Evolutionary conservation across 2,329 filamentous ascomycete genomes (phyloP).

Genomic region (Fusarium sp.): DNA sequence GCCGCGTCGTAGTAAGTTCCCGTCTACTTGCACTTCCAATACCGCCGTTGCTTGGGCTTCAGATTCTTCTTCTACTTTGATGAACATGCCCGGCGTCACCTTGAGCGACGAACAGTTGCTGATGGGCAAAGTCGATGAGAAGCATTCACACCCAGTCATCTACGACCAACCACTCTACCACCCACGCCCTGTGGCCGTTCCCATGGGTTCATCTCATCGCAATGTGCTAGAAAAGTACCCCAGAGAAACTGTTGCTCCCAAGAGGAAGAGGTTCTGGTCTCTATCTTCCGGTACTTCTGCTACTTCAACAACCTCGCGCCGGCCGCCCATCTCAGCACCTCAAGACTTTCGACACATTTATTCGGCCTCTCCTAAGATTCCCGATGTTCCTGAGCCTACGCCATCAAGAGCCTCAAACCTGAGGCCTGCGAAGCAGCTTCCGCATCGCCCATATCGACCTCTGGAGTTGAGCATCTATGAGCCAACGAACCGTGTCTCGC

Average conservation of each 20-base stretch:
- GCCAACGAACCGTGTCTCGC: conserved; percentile 56
- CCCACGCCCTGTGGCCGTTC: conserved; percentile 42
- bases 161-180: conserved; percentile 44
- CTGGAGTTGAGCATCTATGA: conserved; percentile 64
- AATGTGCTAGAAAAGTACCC: conserved; percentile 40
- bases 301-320: conserved; percentile 52
- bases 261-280: conserved; percentile 57
- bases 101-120: conserved; percentile 44
- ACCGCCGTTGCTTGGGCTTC: conserved; percentile 31
- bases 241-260: conserved; percentile 54
- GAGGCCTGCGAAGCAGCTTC: conserved; percentile 38
- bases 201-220: conserved; percentile 29
- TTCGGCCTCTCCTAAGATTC: conserved; percentile 55
- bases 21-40: conserved; percentile 38
- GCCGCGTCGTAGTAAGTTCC: conserved; percentile 51
- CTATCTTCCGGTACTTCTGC: conserved; percentile 49
- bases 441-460: conserved; percentile 56
- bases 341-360: conserved; percentile 67
- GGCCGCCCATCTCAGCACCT: conserved; percentile 65
- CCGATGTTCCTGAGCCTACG: conserved; percentile 35
- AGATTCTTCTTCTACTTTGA: conserved; percentile 35
- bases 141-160: conserved; percentile 38
- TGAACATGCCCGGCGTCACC: conserved; percentile 40
- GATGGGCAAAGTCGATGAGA: conserved; percentile 47
- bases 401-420: conserved; percentile 37